Percentiles rank a stretch among this genome's conserved stretches.
Evolutionary conservation across 1,284 basidiomycete genomes (phyloP).

Genomic region (Cryptococcus neoformans): DNA sequence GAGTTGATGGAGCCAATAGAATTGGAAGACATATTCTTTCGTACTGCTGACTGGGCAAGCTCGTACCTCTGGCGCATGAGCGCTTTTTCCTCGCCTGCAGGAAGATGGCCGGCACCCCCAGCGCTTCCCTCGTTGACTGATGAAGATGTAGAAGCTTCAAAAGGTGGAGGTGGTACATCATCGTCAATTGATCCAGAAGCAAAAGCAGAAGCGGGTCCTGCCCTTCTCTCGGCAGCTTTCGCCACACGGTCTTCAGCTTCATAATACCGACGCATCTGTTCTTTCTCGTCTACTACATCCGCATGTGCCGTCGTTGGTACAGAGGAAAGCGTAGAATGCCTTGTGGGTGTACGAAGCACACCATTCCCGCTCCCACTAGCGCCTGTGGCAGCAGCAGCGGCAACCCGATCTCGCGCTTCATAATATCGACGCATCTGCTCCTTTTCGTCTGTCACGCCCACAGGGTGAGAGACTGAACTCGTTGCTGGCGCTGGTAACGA

Average conservation of each 20-base stretch:
- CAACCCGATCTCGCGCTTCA: constrained; percentile 24
- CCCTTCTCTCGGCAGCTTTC: not conserved
- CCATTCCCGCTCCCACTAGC: not conserved
- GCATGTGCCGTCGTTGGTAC: not conserved
- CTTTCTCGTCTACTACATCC: constrained; percentile 32
- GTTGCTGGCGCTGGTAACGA: not conserved
- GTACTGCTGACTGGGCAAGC: not conserved
- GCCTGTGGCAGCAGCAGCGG: not conserved
- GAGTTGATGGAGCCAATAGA: not conserved
- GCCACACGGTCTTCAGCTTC: constrained; percentile 58
- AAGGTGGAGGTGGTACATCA: not conserved
- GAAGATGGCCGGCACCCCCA: not conserved
- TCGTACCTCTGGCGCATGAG: not conserved
- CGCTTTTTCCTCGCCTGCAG: not conserved
- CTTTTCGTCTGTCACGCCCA: constrained; percentile 22
- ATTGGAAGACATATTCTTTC: not conserved
- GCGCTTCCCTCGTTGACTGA: not conserved
- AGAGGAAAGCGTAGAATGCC: not conserved
- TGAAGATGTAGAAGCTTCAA: not conserved
- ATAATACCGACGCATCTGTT: constrained; percentile 46
- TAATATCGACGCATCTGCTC: constrained; percentile 38
- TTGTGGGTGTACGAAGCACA: not conserved
- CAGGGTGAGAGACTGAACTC: constrained; percentile 1
- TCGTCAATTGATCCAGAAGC: not conserved
- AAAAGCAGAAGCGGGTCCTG: not conserved